A percentile compares a stretch with the other conserved stretches of the same genome.
phyloP scores from a whole-genome alignment of 192 early-diverging fungal species.

The Rhizoclosmatium sp. region DNA sequence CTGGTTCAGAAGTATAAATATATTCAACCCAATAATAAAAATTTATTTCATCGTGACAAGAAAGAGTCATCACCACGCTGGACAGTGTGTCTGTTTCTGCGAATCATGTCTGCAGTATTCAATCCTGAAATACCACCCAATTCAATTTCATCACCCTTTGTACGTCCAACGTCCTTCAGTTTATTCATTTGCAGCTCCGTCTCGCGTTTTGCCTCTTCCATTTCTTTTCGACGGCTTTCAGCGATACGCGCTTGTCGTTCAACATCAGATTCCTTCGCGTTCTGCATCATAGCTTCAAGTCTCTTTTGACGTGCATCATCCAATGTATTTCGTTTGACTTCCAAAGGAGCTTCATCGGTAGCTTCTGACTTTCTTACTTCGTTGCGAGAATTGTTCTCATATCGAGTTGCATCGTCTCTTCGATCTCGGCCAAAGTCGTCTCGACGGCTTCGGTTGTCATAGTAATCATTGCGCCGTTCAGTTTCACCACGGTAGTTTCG shows the following conservation, averaged over 20 bases:
- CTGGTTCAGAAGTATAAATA: no score
- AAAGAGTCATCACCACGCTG: slow-evolving; percentile 39
- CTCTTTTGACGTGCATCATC: slow-evolving; percentile 38
- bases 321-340: background rate
- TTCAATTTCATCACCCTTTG: slow-evolving; percentile 40
- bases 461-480: no score
- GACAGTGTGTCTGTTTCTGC: slow-evolving; percentile 50
- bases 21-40: background rate
- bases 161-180: slow-evolving; percentile 3
- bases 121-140: slow-evolving; percentile 34
- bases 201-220: slow-evolving; percentile 44
- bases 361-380: background rate
- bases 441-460: background rate
- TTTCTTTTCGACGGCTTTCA: slow-evolving; percentile 33
- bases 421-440: background rate
- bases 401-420: background rate
- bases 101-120: slow-evolving; percentile 50
- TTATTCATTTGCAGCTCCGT: slow-evolving; percentile 36
- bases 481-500: no score
- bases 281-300: slow-evolving; percentile 48
- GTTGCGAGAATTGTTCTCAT: background rate
- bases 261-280: slow-evolving; percentile 46
- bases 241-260: slow-evolving; percentile 38
- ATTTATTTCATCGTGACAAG: background rate
- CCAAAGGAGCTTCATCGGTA: background rate